These are phyloP conservation scores for Metarhizium humberi DNA, from an alignment of 2,329 filamentous ascomycete genomes.

Conservation along the genomic window DNA sequence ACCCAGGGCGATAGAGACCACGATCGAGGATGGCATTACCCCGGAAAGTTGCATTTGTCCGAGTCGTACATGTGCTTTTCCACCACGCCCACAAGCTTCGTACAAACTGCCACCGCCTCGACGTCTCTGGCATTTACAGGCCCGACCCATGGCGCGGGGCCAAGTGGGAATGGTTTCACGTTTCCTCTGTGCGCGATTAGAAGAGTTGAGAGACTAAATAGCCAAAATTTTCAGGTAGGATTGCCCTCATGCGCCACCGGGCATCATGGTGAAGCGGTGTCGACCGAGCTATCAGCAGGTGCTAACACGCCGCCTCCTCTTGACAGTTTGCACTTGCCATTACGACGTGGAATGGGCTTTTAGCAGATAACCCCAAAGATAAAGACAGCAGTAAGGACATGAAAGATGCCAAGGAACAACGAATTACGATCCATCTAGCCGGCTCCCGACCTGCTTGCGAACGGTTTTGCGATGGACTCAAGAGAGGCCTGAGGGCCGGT, in stretches of 20 bases:
- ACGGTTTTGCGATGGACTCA: slow-evolving; percentile 90
- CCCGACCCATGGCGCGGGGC: slow-evolving; percentile 85
- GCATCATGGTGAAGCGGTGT: neutral
- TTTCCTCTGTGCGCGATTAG: slow-evolving; percentile 87
- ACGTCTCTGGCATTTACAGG: slow-evolving; percentile 81
- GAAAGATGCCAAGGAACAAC: slow-evolving; percentile 54
- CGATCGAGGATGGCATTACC: slow-evolving; percentile 76
- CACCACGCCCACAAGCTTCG: slow-evolving; percentile 81
- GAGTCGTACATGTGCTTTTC: slow-evolving; percentile 96
- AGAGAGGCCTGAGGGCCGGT: slow-evolving; percentile 76
- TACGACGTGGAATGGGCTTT: slow-evolving; percentile 83
- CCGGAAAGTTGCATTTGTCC: slow-evolving; percentile 85
- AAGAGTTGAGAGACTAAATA: slow-evolving; percentile 85
- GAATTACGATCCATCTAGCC: slow-evolving; percentile 84
- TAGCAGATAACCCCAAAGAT: slow-evolving; percentile 46
- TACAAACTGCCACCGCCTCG: slow-evolving; percentile 67
- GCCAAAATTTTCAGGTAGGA: slow-evolving; percentile 67
- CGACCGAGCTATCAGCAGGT: neutral
- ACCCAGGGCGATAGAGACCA: slow-evolving; percentile 63
- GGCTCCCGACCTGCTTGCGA: slow-evolving; percentile 86
- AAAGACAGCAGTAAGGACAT: slow-evolving; percentile 31
- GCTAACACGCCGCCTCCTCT: neutral
- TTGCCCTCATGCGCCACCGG: neutral
- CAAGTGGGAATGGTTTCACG: slow-evolving; percentile 91
- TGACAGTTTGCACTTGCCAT: slow-evolving; percentile 77